phyloP scores from a whole-genome alignment of 106 monocot species.

The Phalaenopsis equestris region DNA sequence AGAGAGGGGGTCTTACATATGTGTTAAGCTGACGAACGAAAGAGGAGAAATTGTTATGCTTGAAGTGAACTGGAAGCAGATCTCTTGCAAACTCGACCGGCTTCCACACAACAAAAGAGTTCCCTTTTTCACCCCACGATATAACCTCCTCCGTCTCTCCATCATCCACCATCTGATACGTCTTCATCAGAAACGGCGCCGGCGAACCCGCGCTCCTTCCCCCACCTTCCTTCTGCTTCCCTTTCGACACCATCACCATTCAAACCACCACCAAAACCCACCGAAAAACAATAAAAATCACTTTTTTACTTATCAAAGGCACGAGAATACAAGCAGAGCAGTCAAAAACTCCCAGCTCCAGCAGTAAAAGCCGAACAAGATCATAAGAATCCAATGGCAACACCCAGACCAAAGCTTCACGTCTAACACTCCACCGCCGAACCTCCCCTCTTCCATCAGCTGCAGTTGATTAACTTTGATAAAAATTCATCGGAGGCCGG shows the following conservation, averaged over 20 bases:
- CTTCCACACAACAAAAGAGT: constrained; percentile 75
- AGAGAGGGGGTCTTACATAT: constrained; percentile 34
- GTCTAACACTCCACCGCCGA: neutral
- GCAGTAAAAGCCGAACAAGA: constrained; percentile 62
- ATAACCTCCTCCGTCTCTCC: constrained; percentile 57
- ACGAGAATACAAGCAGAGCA: constrained; percentile 68
- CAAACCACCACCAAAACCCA: neutral
- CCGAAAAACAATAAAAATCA: neutral
- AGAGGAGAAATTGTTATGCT: constrained; percentile 85
- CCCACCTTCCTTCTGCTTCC: neutral
- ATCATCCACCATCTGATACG: constrained; percentile 76
- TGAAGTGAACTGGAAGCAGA: constrained; percentile 75
- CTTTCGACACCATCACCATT: neutral
- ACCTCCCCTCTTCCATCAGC: neutral
- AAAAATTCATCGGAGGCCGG: neutral
- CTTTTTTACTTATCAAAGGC: neutral
- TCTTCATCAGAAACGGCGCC: constrained; percentile 83
- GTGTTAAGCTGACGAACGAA: constrained; percentile 93
- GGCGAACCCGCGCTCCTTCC: constrained; percentile 15
- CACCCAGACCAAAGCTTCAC: constrained; percentile 3
- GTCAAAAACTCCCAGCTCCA: constrained; percentile 82
- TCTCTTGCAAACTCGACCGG: constrained; percentile 68
- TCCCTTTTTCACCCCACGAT: constrained; percentile 60
- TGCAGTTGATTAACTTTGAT: neutral
- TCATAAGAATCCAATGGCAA: constrained; percentile 15